Evolutionary conservation across 306 rosid species (phyloP), one percentile per base, ranked within the genome.

Genomic region (Oemleria cerasiformis): DNA sequence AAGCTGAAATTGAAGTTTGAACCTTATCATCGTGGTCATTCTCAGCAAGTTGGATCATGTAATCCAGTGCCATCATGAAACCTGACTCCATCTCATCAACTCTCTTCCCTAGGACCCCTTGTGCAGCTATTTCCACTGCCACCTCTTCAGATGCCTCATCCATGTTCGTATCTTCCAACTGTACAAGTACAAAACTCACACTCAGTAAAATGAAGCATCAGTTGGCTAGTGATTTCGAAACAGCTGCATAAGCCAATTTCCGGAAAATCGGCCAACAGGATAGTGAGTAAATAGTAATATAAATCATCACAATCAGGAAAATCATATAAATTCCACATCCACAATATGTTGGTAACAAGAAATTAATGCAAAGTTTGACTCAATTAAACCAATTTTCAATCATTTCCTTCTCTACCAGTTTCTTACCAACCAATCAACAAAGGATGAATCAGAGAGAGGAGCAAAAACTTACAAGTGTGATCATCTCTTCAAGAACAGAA

Each of bases 121-220:
- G 98, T 3, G 98, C 98, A 70, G 97, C 98, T 81, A 93, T 78
- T 82, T 93, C 94, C 77, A 93, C 93, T 7, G 98, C 98, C 65
- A 93, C 90, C 66, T 86, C 96, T 73, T 93, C 98, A 70, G 96
- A 93, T 61, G 88, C 90, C 66, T 91, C 98, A 40, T 93, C 92
- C 89, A 85, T 87, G 38, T 83, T 79, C 92, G 82, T 87, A 69
- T 93, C 98, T 76, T 90, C 92, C 87, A 91, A 85, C 98, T 93
- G 82, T 36, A 58, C 20, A 48, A 15, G 42, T 36, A 72, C n/a
- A 57, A 56, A 23, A 65, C 34, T 47, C 47, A 45, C 16, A 48
- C 55, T 42, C 23, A 57, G 16, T 17, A 30, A 57, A 30, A 15
- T 56, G 51, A 57, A 67, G 56, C 57, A 63, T 19, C 43, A 60